A percentile compares a stretch with the other conserved stretches of the same genome.
Evolutionary conservation across 2,329 filamentous ascomycete species (phyloP).

Genomic region (Cryphonectria parasitica): DNA sequence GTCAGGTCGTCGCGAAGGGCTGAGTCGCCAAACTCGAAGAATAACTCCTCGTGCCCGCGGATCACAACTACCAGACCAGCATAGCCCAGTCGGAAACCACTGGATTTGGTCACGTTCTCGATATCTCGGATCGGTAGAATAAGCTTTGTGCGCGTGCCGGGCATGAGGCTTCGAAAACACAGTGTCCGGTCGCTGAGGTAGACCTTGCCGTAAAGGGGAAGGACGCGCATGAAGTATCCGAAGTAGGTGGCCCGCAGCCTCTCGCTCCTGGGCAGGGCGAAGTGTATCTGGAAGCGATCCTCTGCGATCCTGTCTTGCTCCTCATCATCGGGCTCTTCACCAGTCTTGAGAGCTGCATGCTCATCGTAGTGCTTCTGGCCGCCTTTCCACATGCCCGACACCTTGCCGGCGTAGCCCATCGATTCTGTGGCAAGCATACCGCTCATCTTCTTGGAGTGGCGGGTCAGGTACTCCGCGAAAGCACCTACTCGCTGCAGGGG

Average conservation of each 20-base stretch:
- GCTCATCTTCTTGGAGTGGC: slow-evolving; percentile 79
- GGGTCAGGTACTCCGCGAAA: slow-evolving; percentile 81
- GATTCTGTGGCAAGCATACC: slow-evolving; percentile 84
- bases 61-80: slow-evolving; percentile 92
- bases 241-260: slow-evolving; percentile 88
- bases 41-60: slow-evolving; percentile 90
- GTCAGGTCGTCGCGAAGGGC: slow-evolving; percentile 88
- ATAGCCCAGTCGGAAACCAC: slow-evolving; percentile 90
- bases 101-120: slow-evolving; percentile 92
- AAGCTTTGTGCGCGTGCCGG: slow-evolving; percentile 88
- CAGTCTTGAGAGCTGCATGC: slow-evolving; percentile 53
- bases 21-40: slow-evolving; percentile 85
- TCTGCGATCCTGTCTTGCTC: slow-evolving; percentile 60
- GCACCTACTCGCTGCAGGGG: slow-evolving; percentile 82
- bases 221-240: slow-evolving; percentile 84
- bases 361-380: slow-evolving; percentile 86
- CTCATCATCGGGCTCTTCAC: slow-evolving; percentile 58
- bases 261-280: slow-evolving; percentile 83
- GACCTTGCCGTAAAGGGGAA: slow-evolving; percentile 94
- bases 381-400: slow-evolving; percentile 96
- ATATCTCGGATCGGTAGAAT: slow-evolving; percentile 90
- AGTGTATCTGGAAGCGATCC: slow-evolving; percentile 86
- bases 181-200: slow-evolving; percentile 88
- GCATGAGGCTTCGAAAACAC: slow-evolving; percentile 90
- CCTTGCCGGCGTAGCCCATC: slow-evolving; percentile 95